These are phyloP conservation scores for slime mould (Dictyostelium discoideum) DNA, from an alignment of 78 protist genomes.

Conservation along the genomic window dicty_2.7 NC_007091.3:2671501-2672000, in stretches of 20 bases:
- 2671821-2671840: conserved; percentile 1
- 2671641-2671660: not conserved
- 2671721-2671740: not conserved
- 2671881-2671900: conserved; percentile 19
- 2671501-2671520: conserved; percentile 31
- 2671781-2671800: conserved; percentile 9
- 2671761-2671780: not conserved
- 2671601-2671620: too few species aligned
- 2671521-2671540: not conserved
- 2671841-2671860: not conserved
- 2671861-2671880: not conserved
- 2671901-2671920: not conserved
- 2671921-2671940: not conserved
- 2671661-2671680: not conserved
- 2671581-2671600: not conserved
- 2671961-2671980: not conserved
- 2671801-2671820: not conserved
- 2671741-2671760: not conserved
- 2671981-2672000: not conserved
- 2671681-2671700: not conserved
- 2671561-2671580: conserved; percentile 40
- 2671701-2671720: conserved; percentile 17
- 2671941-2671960: too few species aligned
- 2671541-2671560: not conserved
- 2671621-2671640: not conserved